phyloP scores from a whole-genome alignment of 345 rosid species.

The Raphanus raphanistrum region DNA sequence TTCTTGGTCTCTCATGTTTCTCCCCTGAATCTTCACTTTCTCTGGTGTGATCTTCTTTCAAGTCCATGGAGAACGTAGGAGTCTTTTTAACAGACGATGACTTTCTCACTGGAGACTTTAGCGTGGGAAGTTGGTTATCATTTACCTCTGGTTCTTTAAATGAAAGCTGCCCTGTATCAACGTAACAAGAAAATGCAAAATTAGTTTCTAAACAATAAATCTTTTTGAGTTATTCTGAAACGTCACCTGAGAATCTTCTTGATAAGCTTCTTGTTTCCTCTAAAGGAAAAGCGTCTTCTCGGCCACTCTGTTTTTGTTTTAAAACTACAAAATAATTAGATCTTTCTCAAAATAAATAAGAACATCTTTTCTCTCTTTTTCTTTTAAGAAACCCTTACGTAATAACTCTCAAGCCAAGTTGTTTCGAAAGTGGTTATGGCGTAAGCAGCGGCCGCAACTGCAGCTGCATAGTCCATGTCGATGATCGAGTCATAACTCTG shows the following conservation, averaged over 20 bases:
- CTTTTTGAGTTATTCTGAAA: slow-evolving; percentile 9
- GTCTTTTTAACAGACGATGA: slow-evolving; percentile 24
- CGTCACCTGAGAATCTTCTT: slow-evolving; percentile 36
- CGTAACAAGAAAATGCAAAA: neutral
- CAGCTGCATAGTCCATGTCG: slow-evolving; percentile 38
- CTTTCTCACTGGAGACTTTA: slow-evolving; percentile 29
- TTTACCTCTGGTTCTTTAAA: slow-evolving; percentile 22
- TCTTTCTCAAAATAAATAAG: neutral
- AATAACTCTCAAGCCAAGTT: slow-evolving; percentile 27
- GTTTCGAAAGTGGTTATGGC: slow-evolving; percentile 32
- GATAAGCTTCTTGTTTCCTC: slow-evolving; percentile 35
- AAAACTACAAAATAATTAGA: neutral
- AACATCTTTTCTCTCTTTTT: neutral
- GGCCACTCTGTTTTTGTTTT: slow-evolving; percentile 22
- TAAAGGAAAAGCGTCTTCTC: slow-evolving; percentile 14
- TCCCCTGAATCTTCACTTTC: slow-evolving; percentile 17
- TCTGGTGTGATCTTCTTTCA: slow-evolving; percentile 4
- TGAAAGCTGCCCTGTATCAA: slow-evolving; percentile 24
- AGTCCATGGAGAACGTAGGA: slow-evolving; percentile 18
- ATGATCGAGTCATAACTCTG: slow-evolving; percentile 28
- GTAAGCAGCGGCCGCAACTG: slow-evolving; percentile 42
- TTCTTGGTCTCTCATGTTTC: slow-evolving; percentile 27
- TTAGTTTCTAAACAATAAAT: neutral
- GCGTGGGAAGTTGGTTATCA: neutral
- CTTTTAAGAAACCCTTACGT: slow-evolving; percentile 7